These are phyloP conservation scores for Cryptococcus sp. DNA, from an alignment of 1,284 basidiomycete species.

Conservation along the genomic window DNA sequence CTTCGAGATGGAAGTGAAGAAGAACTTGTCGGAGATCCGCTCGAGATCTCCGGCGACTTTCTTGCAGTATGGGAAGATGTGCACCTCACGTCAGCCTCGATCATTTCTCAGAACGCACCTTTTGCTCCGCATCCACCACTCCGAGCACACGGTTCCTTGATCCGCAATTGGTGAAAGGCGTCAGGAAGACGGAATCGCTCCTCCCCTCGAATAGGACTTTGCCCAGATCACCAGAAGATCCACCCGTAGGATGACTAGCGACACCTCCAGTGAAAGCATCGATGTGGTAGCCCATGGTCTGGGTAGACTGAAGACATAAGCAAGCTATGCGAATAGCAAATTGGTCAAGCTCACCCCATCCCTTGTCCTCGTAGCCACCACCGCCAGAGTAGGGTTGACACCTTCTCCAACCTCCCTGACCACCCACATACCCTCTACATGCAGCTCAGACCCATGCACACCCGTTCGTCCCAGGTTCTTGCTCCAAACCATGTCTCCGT, in stretches of 20 bases:
- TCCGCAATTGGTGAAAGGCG: slow-evolving; percentile 40
- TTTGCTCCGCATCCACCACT: slow-evolving; percentile 27
- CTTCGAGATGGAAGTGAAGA: slow-evolving; percentile 22
- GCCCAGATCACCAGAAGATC: slow-evolving; percentile 18
- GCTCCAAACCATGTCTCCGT: slow-evolving; percentile 70
- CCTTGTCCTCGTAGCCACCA: slow-evolving; percentile 28
- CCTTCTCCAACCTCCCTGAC: slow-evolving; percentile 34
- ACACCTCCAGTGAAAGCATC: slow-evolving; percentile 68
- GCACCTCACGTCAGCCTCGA: slow-evolving; percentile 17
- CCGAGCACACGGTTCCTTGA: slow-evolving; percentile 36
- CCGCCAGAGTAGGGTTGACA: slow-evolving; percentile 33
- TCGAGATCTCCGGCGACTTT: slow-evolving; percentile 32
- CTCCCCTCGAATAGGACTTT: slow-evolving; percentile 32
- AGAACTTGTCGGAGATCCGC: slow-evolving; percentile 25
- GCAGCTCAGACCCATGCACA: slow-evolving; percentile 27
- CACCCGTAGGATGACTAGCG: slow-evolving; percentile 17
- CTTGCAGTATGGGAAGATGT: slow-evolving; percentile 45
- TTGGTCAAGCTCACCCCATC: slow-evolving; percentile 15
- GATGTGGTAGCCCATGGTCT: slow-evolving; percentile 65
- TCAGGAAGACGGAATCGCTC: slow-evolving; percentile 32
- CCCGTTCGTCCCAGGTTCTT: slow-evolving; percentile 50
- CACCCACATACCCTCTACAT: slow-evolving; percentile 28
- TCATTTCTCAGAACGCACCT: slow-evolving; percentile 10
- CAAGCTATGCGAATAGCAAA: not conserved
- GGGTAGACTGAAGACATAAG: slow-evolving; percentile 28